Evolutionary conservation across 2,329 filamentous ascomycete species (phyloP).

Genomic region (Claviceps spartinae): DNA sequence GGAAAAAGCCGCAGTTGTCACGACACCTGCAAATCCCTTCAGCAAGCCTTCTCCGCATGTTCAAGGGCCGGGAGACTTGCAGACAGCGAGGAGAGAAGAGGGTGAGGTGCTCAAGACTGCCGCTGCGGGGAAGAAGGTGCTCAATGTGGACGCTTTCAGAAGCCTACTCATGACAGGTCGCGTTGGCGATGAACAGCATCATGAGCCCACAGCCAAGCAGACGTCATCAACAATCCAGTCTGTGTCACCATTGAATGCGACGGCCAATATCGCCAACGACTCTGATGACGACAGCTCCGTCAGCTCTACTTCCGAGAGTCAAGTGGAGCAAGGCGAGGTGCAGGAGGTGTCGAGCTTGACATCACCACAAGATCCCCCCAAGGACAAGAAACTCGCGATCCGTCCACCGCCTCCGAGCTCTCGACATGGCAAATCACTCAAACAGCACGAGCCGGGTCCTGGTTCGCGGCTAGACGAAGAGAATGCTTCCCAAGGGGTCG

Average conservation of each 20-base stretch:
- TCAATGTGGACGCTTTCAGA: slow-evolving; percentile 71
- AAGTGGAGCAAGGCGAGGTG: not conserved
- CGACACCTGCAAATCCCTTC: slow-evolving; percentile 30
- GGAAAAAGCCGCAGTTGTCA: not conserved
- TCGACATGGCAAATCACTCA: slow-evolving; percentile 64
- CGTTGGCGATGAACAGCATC: slow-evolving; percentile 20
- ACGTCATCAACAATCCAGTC: not conserved
- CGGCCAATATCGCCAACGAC: not conserved
- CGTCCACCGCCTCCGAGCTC: slow-evolving; percentile 50
- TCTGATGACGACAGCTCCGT: not conserved
- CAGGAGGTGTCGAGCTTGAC: not conserved
- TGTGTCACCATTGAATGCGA: not conserved
- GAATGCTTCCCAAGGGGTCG: not conserved
- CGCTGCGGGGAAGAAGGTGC: slow-evolving; percentile 26
- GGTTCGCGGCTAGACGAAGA: not conserved
- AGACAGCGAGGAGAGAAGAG: slow-evolving; percentile 17
- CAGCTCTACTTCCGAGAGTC: slow-evolving; percentile 1
- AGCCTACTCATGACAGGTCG: slow-evolving; percentile 63
- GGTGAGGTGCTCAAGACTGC: slow-evolving; percentile 19
- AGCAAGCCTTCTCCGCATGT: slow-evolving; percentile 40
- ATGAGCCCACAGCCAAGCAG: not conserved
- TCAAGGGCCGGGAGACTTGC: slow-evolving; percentile 24
- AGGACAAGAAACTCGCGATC: slow-evolving; percentile 51
- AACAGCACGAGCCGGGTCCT: slow-evolving; percentile 11
- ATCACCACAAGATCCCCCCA: slow-evolving; percentile 7